phyloP scores from a whole-genome alignment of 106 monocot genomes.

The Phalaenopsis equestris region DNA sequence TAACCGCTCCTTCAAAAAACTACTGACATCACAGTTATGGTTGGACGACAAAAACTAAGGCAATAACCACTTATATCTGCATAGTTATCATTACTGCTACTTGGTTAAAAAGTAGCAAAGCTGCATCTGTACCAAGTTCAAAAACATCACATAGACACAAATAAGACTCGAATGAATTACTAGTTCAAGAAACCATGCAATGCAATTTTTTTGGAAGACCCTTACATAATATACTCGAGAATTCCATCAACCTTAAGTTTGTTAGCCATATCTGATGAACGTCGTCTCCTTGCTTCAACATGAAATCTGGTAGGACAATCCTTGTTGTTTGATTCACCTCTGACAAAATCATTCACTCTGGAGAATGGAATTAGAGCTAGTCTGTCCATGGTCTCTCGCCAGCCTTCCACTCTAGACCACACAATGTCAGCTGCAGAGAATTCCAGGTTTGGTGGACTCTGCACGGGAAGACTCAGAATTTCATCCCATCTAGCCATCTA shows the following conservation, averaged over 20 bases:
- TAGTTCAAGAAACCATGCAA: constrained; percentile 2
- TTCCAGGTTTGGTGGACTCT: constrained; percentile 66
- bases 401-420: constrained; percentile 93
- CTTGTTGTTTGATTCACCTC: constrained; percentile 86
- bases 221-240: constrained; percentile 95
- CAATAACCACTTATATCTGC: background rate
- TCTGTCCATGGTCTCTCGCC: constrained; percentile 74
- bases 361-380: constrained; percentile 89
- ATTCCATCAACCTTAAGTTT: constrained; percentile 99
- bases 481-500: constrained; percentile 97
- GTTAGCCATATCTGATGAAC: constrained; percentile 35
- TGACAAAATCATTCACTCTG: constrained; percentile 79
- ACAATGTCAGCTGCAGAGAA: constrained; percentile 80
- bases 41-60: background rate
- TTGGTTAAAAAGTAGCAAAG: background rate
- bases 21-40: background rate
- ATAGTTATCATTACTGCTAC: background rate
- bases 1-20: background rate
- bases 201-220: background rate
- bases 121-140: background rate
- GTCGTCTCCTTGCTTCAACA: constrained; percentile 86
- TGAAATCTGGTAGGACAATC: constrained; percentile 94
- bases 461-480: constrained; percentile 80
- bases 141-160: background rate
- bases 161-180: background rate